These are phyloP conservation scores for Hortaea werneckii DNA, from an alignment of 2,329 filamentous ascomycete species.

Conservation along the genomic window DNA sequence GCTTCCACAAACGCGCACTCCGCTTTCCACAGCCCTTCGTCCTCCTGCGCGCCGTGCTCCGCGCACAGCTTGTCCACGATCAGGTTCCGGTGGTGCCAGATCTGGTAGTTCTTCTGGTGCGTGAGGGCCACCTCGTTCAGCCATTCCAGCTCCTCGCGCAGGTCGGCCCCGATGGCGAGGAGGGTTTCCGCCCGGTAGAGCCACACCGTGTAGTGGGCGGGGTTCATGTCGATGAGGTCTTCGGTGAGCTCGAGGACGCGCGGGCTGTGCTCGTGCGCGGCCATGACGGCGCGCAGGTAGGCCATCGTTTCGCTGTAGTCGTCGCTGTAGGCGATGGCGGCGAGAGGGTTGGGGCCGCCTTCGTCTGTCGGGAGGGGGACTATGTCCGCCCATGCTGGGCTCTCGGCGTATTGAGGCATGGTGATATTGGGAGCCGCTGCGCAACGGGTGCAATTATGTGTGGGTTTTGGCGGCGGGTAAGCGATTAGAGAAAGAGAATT, in stretches of 20 bases:
- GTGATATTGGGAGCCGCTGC: background rate
- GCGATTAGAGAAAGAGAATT: background rate
- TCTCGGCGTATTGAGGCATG: slow-evolving; percentile 46
- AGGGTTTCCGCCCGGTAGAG: slow-evolving; percentile 81
- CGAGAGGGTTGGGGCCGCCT: slow-evolving; percentile 63
- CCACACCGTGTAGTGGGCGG: slow-evolving; percentile 98
- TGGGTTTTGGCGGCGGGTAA: no score
- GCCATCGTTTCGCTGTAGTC: slow-evolving; percentile 88
- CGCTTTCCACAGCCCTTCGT: background rate
- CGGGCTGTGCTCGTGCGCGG: slow-evolving; percentile 68
- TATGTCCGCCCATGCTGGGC: slow-evolving; percentile 76
- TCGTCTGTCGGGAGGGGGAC: slow-evolving; percentile 75
- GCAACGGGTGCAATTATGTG: background rate
- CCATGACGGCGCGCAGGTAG: slow-evolving; percentile 92
- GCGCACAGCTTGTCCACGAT: slow-evolving; percentile 43
- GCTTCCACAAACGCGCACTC: slow-evolving; percentile 51
- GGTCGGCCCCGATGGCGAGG: slow-evolving; percentile 52
- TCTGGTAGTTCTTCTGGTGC: slow-evolving; percentile 97
- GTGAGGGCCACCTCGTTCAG: slow-evolving; percentile 71
- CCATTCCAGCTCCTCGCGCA: slow-evolving; percentile 70
- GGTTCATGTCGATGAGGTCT: slow-evolving; percentile 84
- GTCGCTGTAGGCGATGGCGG: slow-evolving; percentile 82
- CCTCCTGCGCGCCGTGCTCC: background rate
- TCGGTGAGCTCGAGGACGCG: slow-evolving; percentile 74
- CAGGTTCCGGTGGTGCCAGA: slow-evolving; percentile 63